These are phyloP conservation scores for Tuber indicum DNA, from an alignment of 495 filamentous ascomycete species.

Conservation along the genomic window DNA sequence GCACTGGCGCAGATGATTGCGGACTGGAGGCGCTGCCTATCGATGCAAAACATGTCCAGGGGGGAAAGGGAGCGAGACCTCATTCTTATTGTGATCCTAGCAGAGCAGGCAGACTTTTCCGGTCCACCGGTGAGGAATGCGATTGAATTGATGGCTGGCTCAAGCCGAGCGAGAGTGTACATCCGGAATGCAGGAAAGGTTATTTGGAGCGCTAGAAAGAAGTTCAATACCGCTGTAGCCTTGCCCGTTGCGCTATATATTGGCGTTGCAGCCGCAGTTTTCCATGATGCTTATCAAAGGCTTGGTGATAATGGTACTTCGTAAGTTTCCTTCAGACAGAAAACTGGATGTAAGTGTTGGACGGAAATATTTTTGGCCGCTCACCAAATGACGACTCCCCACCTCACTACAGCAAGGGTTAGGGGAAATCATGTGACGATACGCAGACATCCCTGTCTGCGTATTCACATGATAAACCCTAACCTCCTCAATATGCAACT, in stretches of 20 bases:
- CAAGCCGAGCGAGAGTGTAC: conserved; percentile 30
- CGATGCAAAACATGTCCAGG: conserved; percentile 16
- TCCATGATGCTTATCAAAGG: conserved; percentile 39
- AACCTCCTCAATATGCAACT: too few relatives aligned
- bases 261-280: conserved; percentile 38
- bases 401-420: too few relatives aligned
- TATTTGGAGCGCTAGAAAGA: conserved; percentile 36
- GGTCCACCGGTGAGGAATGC: conserved; percentile 19
- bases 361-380: too few relatives aligned
- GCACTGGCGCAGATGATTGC: conserved; percentile 35
- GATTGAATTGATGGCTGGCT: conserved; percentile 33
- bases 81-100: conserved; percentile 37
- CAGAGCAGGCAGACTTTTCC: conserved; percentile 29
- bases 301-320: conserved; percentile 39
- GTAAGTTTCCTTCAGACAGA: conserved; percentile 17
- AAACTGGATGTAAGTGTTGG: conserved; percentile 9
- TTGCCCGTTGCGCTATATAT: conserved; percentile 39
- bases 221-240: conserved; percentile 39
- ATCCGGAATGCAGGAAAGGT: conserved; percentile 32
- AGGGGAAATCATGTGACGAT: too few relatives aligned
- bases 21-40: conserved; percentile 29
- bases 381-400: too few relatives aligned
- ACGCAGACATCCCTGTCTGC: too few relatives aligned
- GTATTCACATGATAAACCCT: too few relatives aligned
- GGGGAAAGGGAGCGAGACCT: conserved; percentile 23